A percentile compares a stretch with the other conserved stretches of the same genome.
Evolutionary conservation across 768 basidiomycete species (phyloP).

Genomic region (Boletus rubroflammeus): DNA sequence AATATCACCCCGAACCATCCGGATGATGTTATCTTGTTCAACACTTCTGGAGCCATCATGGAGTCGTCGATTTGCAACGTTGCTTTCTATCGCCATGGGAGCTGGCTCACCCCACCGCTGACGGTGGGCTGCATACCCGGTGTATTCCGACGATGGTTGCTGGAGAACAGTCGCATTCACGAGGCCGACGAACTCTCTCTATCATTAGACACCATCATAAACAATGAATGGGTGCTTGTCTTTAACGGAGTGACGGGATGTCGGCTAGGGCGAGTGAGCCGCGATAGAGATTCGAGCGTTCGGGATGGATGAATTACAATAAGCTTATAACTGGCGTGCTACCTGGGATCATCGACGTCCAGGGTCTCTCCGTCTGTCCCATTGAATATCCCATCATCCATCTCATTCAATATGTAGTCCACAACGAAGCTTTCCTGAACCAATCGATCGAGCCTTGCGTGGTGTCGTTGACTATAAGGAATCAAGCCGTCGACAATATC

Average conservation of each 20-base stretch:
- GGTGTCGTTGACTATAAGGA: conserved; percentile 94
- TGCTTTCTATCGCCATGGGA: conserved; percentile 52
- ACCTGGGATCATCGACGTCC: conserved; percentile 34
- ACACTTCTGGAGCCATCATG: conserved; percentile 44
- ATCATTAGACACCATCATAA: conserved; percentile 38
- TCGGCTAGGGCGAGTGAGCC: conserved; percentile 42
- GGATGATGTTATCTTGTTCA: conserved; percentile 65
- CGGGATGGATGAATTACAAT: not conserved
- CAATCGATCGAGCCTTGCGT: conserved; percentile 76
- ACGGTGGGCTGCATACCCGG: conserved; percentile 69
- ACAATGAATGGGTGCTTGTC: conserved; percentile 64
- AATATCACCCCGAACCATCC: conserved; percentile 15
- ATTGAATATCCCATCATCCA: conserved; percentile 76
- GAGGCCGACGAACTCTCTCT: conserved; percentile 48
- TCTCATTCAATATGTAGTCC: conserved; percentile 83
- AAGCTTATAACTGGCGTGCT: not conserved
- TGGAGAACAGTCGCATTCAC: conserved; percentile 53
- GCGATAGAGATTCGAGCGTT: not conserved
- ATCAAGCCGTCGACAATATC: conserved; percentile 84
- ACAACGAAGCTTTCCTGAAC: conserved; percentile 95
- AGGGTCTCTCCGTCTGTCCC: conserved; percentile 42
- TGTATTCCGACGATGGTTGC: conserved; percentile 63
- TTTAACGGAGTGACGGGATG: conserved; percentile 75
- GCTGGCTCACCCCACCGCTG: conserved; percentile 65
- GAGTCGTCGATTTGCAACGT: conserved; percentile 73